Conservation (phyloP, 192 early-diverging fungal species). For the Entomortierella lignicola region DNA sequence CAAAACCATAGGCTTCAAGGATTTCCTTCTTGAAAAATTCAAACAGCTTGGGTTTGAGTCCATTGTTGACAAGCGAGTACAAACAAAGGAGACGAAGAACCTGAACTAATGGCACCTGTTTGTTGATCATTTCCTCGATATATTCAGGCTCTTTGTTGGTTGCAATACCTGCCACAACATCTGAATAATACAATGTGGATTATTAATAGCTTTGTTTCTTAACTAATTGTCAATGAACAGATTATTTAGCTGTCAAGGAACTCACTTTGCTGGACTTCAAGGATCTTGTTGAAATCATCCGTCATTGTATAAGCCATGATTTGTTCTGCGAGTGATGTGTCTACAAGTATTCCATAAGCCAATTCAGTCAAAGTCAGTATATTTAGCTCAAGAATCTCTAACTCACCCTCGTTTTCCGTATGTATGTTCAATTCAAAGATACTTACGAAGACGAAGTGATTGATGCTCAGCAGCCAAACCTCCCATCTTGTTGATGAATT, state of each 20-base stretch:
- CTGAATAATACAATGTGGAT: constrained; percentile 56
- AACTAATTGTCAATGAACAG: background rate
- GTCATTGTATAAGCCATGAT: constrained; percentile 83
- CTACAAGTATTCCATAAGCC: constrained; percentile 42
- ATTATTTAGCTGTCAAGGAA: no score
- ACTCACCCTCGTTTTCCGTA: no score
- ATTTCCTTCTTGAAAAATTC: constrained; percentile 89
- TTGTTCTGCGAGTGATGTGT: constrained; percentile 84
- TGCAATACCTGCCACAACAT: constrained; percentile 79
- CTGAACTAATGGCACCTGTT: constrained; percentile 74
- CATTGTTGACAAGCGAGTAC: constrained; percentile 84
- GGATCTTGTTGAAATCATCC: constrained; percentile 81
- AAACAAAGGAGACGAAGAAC: constrained; percentile 87
- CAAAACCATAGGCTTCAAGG: constrained; percentile 89
- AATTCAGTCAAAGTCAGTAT: background rate
- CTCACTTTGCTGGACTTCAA: constrained; percentile 94
- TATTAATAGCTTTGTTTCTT: no score
- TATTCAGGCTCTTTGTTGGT: constrained; percentile 77
- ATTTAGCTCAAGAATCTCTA: background rate
- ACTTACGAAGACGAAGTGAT: constrained; percentile 79
- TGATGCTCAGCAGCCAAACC: constrained; percentile 89
- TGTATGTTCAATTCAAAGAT: background rate
- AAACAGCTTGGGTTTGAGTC: constrained; percentile 84
- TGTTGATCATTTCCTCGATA: constrained; percentile 88
- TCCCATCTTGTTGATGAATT: constrained; percentile 90